Conservation (phyloP, 768 basidiomycete genomes). For the Tricholoma terreum region DNA sequence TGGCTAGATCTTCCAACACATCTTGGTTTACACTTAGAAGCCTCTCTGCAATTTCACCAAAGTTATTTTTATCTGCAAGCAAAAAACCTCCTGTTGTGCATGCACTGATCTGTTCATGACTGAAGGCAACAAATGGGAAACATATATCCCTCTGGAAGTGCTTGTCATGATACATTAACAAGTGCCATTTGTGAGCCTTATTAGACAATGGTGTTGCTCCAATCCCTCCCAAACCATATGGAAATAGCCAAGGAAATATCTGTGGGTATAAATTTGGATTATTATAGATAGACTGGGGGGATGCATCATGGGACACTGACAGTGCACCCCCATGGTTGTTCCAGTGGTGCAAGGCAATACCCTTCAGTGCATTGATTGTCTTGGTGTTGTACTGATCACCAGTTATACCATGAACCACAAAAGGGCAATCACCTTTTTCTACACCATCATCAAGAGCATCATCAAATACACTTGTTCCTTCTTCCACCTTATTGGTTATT, state of each 20-base stretch:
- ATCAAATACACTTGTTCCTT: conserved; percentile 25
- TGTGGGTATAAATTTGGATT: conserved; percentile 36
- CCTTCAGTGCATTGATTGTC: conserved; percentile 13
- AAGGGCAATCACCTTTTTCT: conserved; percentile 29
- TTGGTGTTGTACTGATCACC: conserved; percentile 21
- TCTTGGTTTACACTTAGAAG: conserved; percentile 20
- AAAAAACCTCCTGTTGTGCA: conserved; percentile 25
- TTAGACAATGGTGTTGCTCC: no score
- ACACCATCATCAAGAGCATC: conserved; percentile 27
- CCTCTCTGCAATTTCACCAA: conserved; percentile 20
- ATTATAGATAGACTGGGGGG: conserved; percentile 21
- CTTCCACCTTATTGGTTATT: conserved; percentile 18
- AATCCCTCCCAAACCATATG: conserved; percentile 32
- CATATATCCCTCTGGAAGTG: conserved; percentile 33
- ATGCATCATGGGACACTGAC: conserved; percentile 20
- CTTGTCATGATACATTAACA: conserved; percentile 34
- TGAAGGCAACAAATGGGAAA: conserved; percentile 38
- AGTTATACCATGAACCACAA: conserved; percentile 35
- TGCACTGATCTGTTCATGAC: conserved; percentile 35
- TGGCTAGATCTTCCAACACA: conserved; percentile 15
- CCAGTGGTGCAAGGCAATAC: conserved; percentile 26
- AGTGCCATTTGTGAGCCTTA: no score
- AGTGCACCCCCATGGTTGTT: conserved; percentile 21
- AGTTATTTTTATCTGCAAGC: conserved; percentile 21
- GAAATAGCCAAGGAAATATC: conserved; percentile 44